Evolutionary conservation across 1,284 basidiomycete species (phyloP).

Genomic region (Apiotrichum laibachii): DNA sequence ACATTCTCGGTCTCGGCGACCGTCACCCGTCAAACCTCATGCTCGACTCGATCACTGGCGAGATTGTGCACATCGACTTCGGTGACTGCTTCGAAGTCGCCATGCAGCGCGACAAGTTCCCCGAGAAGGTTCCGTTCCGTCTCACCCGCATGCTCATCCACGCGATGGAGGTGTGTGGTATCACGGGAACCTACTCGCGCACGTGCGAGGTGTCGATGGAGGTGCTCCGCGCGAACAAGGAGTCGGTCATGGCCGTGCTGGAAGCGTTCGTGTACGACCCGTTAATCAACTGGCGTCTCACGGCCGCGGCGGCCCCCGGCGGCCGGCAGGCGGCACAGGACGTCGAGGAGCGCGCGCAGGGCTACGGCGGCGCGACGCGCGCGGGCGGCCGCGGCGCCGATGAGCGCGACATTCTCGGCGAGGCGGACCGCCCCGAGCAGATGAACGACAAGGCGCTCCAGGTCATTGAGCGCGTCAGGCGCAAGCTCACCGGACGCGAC

Average conservation of each 20-base stretch:
- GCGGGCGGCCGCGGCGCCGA: slow-evolving; percentile 34
- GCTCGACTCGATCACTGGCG: slow-evolving; percentile 86
- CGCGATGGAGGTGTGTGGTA: slow-evolving; percentile 99
- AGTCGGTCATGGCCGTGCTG: slow-evolving; percentile 94
- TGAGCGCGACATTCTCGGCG: slow-evolving; percentile 52
- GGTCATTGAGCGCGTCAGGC: slow-evolving; percentile 88
- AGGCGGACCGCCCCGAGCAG: slow-evolving; percentile 63
- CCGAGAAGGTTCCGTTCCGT: slow-evolving; percentile 97
- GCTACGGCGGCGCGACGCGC: slow-evolving; percentile 12
- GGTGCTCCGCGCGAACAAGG: slow-evolving; percentile 93
- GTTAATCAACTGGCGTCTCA: slow-evolving; percentile 59
- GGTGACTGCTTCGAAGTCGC: slow-evolving; percentile 93
- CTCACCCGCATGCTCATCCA: slow-evolving; percentile 97
- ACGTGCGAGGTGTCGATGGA: slow-evolving; percentile 98
- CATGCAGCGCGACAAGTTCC: slow-evolving; percentile 97
- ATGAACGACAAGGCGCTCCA: slow-evolving; percentile 84
- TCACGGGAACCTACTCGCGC: slow-evolving; percentile 93
- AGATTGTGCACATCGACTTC: slow-evolving; percentile 97
- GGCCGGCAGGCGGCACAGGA: slow-evolving; percentile 30
- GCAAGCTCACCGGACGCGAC: slow-evolving; percentile 91
- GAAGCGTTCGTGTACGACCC: slow-evolving; percentile 72
- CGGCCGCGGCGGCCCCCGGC: slow-evolving; percentile 48
- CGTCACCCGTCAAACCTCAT: slow-evolving; percentile 96
- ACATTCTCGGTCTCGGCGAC: slow-evolving; percentile 97
- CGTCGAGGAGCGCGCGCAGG: slow-evolving; percentile 22